phyloP scores from a whole-genome alignment of 805 yeast genomes.

The Blastobotrys parvus region DNA sequence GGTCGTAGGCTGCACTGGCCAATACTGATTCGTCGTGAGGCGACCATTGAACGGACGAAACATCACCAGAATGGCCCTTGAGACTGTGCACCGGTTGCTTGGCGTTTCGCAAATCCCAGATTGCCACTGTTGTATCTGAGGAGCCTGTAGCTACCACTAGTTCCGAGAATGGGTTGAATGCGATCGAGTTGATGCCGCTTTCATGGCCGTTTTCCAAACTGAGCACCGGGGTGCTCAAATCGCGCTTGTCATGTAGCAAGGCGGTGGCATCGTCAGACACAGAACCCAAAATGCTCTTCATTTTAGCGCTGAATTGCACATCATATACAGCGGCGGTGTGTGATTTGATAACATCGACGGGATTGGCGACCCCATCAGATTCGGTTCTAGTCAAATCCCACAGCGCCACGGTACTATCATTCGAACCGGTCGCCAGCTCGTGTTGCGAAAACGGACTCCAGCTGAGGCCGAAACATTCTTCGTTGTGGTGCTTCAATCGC shows the following conservation, averaged over 20 bases:
- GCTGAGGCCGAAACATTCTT: slow-evolving; percentile 63
- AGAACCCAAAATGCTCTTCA: slow-evolving; percentile 50
- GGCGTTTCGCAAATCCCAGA: slow-evolving; percentile 69
- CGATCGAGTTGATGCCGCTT: slow-evolving; percentile 49
- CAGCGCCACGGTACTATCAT: slow-evolving; percentile 60
- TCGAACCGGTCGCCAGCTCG: slow-evolving; percentile 56
- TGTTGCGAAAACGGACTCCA: slow-evolving; percentile 45
- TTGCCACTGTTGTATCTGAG: slow-evolving; percentile 57
- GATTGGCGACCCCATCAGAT: slow-evolving; percentile 5
- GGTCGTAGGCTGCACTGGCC: slow-evolving; percentile 57
- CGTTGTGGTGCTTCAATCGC: slow-evolving; percentile 36
- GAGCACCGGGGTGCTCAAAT: slow-evolving; percentile 39
- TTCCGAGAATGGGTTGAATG: slow-evolving; percentile 48
- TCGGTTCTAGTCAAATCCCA: slow-evolving; percentile 52
- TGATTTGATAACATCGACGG: slow-evolving; percentile 34
- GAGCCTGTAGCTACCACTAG: slow-evolving; percentile 67
- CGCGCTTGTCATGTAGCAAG: slow-evolving; percentile 54
- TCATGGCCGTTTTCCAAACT: slow-evolving; percentile 14
- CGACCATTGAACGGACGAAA: slow-evolving; percentile 50
- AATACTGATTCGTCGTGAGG: slow-evolving; percentile 43
- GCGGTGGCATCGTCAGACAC: slow-evolving; percentile 61
- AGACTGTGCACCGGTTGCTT: slow-evolving; percentile 51
- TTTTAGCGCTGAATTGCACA: slow-evolving; percentile 45
- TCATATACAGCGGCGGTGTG: slow-evolving; percentile 61
- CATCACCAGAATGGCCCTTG: slow-evolving; percentile 55